phyloP scores from a whole-genome alignment of 805 yeast genomes.

The Candida yuanshanica region DNA sequence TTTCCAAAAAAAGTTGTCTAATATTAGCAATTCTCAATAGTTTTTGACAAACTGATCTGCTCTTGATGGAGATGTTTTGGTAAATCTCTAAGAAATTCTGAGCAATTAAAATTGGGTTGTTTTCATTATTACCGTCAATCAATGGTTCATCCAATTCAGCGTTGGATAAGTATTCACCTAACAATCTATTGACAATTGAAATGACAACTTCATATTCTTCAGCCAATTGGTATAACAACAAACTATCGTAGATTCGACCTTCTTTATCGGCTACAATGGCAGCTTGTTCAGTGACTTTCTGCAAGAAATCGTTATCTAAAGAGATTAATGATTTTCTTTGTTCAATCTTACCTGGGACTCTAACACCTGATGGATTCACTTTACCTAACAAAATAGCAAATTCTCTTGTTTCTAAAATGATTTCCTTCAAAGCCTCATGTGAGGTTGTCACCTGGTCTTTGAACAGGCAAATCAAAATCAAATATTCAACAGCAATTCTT shows the following conservation, averaged over 20 bases:
- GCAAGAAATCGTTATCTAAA: conserved; percentile 56
- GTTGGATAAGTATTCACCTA: conserved; percentile 72
- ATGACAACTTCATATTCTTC: conserved; percentile 84
- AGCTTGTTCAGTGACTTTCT: conserved; percentile 73
- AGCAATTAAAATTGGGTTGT: conserved; percentile 34
- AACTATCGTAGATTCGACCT: conserved; percentile 81
- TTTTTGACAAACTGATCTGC: conserved; percentile 59
- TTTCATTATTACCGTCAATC: conserved; percentile 36
- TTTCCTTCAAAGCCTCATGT: conserved; percentile 76
- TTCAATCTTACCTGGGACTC: conserved; percentile 81
- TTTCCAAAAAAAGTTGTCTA: conserved; percentile 49
- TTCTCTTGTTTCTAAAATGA: conserved; percentile 82
- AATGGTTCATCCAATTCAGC: conserved; percentile 59
- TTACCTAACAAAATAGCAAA: conserved; percentile 81
- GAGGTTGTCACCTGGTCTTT: conserved; percentile 47
- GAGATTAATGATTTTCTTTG: conserved; percentile 61
- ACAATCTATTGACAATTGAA: conserved; percentile 60
- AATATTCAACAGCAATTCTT: conserved; percentile 84
- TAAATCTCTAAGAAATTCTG: conserved; percentile 36
- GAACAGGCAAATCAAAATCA: conserved; percentile 61
- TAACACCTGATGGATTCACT: conserved; percentile 66
- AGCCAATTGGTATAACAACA: conserved; percentile 78
- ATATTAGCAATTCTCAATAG: conserved; percentile 65
- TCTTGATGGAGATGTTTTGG: conserved; percentile 54
- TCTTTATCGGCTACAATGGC: conserved; percentile 88